Evolutionary conservation across 2,329 filamentous ascomycete genomes (phyloP), one percentile per base, ranked within the genome.

Genomic region (Fusarium humuli): DNA sequence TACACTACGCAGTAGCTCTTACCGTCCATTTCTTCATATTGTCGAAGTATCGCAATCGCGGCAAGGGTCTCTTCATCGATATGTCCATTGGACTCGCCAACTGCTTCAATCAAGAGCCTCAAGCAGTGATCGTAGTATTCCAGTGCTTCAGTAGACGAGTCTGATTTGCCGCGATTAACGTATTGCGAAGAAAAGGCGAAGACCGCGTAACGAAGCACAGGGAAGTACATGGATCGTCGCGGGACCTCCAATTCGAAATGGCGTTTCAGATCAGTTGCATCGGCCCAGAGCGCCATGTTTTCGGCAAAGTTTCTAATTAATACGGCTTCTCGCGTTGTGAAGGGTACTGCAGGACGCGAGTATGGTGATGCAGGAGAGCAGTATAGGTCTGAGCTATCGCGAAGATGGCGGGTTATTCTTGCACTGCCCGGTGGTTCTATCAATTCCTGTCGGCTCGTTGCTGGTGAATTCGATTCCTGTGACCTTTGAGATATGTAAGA

Each of bases 11-110:
- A 32, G 14, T 5, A 16, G 7, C 3, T 16, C 32, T 10, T 6
- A 57, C 55, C 20, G 7, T 57, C 55, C 55, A 57, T 57, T 7
- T 57, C 55, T 25, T 57, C 55, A 10, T 57, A 57, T 4, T 57
- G 55, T 11, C 55, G 55, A 13, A 53, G 13, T 52, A 57, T 57
- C 2, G 55, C 55, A 20, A 57, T 57, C 0, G 55, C 55, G 0
- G 55, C 55, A 7, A 57, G 46, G 0, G 55, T 53, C 10, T 57
- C 55, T 30, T 57, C 55, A 7, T 57, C 55, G 2, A 57, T 57
- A 25, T 18, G 23, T 13, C 55, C 55, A n/a, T 50, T 53, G 1
- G 34, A 41, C 13, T 53, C 34, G 12, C 25, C 55, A 13, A 57
- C 55, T 14, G 55, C 34, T 18, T 57, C 55, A 10, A 57, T 57